A percentile compares a stretch with the other conserved stretches of the same genome.
phyloP scores from a whole-genome alignment of 345 rosid genomes.

The Arabidopsis arenosa region DNA sequence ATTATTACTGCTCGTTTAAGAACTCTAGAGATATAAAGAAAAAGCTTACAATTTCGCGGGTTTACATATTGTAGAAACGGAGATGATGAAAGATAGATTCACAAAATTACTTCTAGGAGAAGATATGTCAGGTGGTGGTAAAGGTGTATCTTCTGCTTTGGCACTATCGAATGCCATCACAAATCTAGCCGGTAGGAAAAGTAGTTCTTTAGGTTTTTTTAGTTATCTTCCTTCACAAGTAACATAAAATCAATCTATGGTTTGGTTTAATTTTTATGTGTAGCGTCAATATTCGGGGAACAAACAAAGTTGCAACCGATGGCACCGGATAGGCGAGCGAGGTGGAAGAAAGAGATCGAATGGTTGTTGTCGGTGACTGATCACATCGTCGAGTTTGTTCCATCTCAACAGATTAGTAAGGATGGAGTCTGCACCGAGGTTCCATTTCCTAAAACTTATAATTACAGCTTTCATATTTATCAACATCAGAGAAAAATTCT shows the following conservation, averaged over 20 bases:
- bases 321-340: conserved; percentile 60
- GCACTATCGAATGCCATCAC: conserved; percentile 64
- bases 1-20: not conserved
- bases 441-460: not conserved
- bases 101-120: conserved; percentile 67
- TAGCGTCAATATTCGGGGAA: conserved; percentile 85
- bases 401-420: conserved; percentile 54
- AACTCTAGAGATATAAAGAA: not conserved
- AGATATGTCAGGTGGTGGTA: conserved; percentile 80
- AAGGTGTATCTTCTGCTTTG: conserved; percentile 75
- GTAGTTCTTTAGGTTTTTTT: not conserved
- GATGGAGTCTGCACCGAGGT: conserved; percentile 74
- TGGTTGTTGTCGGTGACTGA: conserved; percentile 61
- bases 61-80: conserved; percentile 49
- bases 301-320: conserved; percentile 70
- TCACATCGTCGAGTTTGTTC: conserved; percentile 60
- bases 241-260: not conserved
- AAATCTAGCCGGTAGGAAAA: conserved; percentile 49
- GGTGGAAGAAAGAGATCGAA: conserved; percentile 85
- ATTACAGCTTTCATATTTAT: not conserved
- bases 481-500: not conserved
- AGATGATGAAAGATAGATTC: conserved; percentile 64
- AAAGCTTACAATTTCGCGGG: not conserved
- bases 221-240: not conserved
- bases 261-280: conserved; percentile 33